Percentiles rank a stretch among this genome's conserved stretches.
Evolutionary conservation across 2,329 filamentous ascomycete genomes (phyloP).

Genomic region (Orbilia quercus): DNA sequence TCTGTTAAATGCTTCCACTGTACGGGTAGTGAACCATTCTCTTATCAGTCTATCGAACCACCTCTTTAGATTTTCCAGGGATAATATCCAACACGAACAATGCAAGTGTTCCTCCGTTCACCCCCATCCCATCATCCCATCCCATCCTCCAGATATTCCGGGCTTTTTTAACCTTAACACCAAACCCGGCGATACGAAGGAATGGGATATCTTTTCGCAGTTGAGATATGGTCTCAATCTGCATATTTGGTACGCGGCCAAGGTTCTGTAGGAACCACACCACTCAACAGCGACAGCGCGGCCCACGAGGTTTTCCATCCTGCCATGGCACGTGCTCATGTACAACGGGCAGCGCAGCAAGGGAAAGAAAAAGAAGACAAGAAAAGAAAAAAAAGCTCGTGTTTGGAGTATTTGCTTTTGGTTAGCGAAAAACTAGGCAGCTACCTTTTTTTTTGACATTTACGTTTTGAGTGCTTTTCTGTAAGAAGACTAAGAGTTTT

Average conservation of each 20-base stretch:
- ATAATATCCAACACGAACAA: conserved; percentile 38
- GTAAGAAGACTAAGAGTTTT: conserved; percentile 24
- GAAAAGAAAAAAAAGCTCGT: conserved; percentile 21
- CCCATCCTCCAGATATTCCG: conserved; percentile 29
- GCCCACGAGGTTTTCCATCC: conserved; percentile 41
- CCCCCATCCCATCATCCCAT: too few species aligned
- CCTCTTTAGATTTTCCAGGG: conserved; percentile 24
- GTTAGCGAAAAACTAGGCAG: conserved; percentile 51
- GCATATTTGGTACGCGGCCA: conserved; percentile 35
- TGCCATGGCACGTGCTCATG: conserved; percentile 55
- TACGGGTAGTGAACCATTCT: conserved; percentile 38
- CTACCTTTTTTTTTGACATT: conserved; percentile 47
- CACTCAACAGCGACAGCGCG: background rate
- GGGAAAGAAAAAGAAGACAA: conserved; percentile 48
- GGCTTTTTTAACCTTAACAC: conserved; percentile 40
- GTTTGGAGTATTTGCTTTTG: conserved; percentile 27
- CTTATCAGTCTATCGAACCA: conserved; percentile 54
- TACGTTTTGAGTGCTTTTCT: conserved; percentile 53
- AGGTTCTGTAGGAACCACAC: conserved; percentile 40
- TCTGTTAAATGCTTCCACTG: too few species aligned
- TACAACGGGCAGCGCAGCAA: conserved; percentile 38
- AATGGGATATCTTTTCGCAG: conserved; percentile 2
- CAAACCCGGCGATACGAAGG: conserved; percentile 18
- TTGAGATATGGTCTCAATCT: conserved; percentile 21
- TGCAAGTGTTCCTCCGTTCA: background rate